Percentiles rank a stretch among this genome's conserved stretches.
These are phyloP conservation scores for Amanita molliuscula DNA, from an alignment of 768 basidiomycete genomes.

Conservation along the genomic window DNA sequence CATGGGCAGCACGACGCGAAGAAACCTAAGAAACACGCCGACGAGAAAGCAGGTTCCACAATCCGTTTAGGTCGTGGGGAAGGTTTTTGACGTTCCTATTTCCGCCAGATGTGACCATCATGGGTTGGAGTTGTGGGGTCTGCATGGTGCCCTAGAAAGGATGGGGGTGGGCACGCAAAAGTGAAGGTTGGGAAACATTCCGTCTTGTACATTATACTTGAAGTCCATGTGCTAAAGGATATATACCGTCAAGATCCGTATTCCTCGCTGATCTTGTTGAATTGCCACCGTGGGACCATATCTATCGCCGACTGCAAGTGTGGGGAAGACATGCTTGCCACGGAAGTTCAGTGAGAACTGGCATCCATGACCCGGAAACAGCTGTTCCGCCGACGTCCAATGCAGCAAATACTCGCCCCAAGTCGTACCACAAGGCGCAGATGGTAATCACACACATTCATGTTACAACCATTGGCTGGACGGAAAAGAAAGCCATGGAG, in stretches of 20 bases:
- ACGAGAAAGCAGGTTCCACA: constrained; percentile 16
- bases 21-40: constrained; percentile 17
- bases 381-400: background rate
- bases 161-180: no score
- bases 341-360: no score
- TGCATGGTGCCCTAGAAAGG: background rate
- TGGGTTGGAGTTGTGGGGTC: constrained; percentile 5
- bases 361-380: background rate
- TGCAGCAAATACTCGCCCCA: background rate
- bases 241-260: no score
- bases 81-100: constrained; percentile 19
- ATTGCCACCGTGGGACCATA: no score
- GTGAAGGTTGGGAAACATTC: no score
- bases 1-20: constrained; percentile 31
- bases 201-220: no score
- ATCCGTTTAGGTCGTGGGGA: constrained; percentile 16
- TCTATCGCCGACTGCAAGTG: no score
- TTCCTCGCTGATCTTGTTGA: no score
- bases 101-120: constrained; percentile 14
- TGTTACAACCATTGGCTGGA: background rate
- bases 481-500: constrained; percentile 17
- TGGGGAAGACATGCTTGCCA: no score
- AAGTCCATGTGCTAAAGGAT: no score
- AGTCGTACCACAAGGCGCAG: background rate
- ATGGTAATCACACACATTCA: background rate